Conservation (phyloP, 805 yeast species). For the Wickerhamiella domercqiae region DNA sequence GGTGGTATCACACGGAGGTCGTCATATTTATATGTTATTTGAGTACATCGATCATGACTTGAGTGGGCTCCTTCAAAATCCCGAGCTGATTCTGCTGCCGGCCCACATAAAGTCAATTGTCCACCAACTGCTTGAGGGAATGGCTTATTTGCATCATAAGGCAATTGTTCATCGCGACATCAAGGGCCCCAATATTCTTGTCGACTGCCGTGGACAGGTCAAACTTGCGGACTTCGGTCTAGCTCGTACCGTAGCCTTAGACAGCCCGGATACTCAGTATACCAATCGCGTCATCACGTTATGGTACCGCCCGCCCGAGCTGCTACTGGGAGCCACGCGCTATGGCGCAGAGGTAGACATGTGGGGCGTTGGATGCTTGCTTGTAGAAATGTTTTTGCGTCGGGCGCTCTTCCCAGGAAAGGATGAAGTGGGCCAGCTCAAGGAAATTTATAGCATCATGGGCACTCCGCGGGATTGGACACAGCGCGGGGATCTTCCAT, state of each 20-base stretch:
- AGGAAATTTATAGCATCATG: constrained; percentile 62
- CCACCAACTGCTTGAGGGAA: constrained; percentile 60
- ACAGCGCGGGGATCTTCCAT: constrained; percentile 59
- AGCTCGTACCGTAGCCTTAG: constrained; percentile 35
- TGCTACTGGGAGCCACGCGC: constrained; percentile 75
- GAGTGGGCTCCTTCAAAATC: constrained; percentile 72
- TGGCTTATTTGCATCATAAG: constrained; percentile 57
- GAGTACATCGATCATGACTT: constrained; percentile 90
- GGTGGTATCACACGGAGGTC: constrained; percentile 57
- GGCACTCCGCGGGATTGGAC: constrained; percentile 71
- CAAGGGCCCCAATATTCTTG: constrained; percentile 80
- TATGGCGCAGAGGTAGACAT: constrained; percentile 86
- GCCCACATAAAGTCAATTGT: constrained; percentile 68
- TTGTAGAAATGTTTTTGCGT: constrained; percentile 65
- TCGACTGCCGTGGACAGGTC: constrained; percentile 56
- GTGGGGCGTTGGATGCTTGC: constrained; percentile 93
- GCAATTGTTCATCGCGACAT: constrained; percentile 72
- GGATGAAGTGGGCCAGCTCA: constrained; percentile 75
- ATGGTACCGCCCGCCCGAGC: constrained; percentile 97
- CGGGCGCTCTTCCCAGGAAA: constrained; percentile 72
- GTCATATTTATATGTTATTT: constrained; percentile 72
- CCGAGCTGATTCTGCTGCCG: constrained; percentile 43
- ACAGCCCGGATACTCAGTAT: constrained; percentile 46
- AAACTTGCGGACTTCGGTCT: constrained; percentile 94
- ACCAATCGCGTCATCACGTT: constrained; percentile 90